Conservation (phyloP, 2,329 filamentous ascomycete species). For the Arthrobotrys pseudoclavata region DNA sequence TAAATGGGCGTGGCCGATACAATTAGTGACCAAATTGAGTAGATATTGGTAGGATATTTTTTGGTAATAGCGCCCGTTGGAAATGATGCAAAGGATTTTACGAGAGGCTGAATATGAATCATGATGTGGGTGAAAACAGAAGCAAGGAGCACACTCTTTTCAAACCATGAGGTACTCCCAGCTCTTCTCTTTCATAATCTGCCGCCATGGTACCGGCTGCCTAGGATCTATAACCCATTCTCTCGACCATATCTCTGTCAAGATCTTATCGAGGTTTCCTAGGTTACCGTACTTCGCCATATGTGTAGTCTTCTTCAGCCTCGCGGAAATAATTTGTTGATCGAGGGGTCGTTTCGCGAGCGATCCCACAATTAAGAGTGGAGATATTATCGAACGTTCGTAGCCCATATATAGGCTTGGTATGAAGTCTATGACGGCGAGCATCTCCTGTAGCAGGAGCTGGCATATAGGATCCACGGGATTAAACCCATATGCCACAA, state of each 20-base stretch:
- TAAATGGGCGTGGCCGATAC: background rate
- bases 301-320: slow-evolving; percentile 49
- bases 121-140: slow-evolving; percentile 14
- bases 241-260: slow-evolving; percentile 52
- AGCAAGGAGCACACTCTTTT: slow-evolving; percentile 10
- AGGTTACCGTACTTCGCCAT: slow-evolving; percentile 59
- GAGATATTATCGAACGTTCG: slow-evolving; percentile 58
- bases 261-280: slow-evolving; percentile 57
- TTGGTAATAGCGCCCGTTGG: background rate
- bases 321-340: slow-evolving; percentile 45
- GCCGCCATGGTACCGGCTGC: slow-evolving; percentile 43
- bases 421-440: slow-evolving; percentile 53
- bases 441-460: slow-evolving; percentile 38
- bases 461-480: slow-evolving; percentile 30
- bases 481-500: slow-evolving; percentile 55
- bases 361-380: slow-evolving; percentile 54
- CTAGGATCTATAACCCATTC: slow-evolving; percentile 32
- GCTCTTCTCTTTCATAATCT: slow-evolving; percentile 55
- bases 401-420: slow-evolving; percentile 56
- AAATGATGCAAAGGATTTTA: background rate
- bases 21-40: background rate
- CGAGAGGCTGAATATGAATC: slow-evolving; percentile 12
- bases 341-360: slow-evolving; percentile 29
- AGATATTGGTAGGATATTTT: background rate
- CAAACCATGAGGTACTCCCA: slow-evolving; percentile 59